Conservation (phyloP, 495 filamentous ascomycete genomes). For the Letharia lupina region DNA sequence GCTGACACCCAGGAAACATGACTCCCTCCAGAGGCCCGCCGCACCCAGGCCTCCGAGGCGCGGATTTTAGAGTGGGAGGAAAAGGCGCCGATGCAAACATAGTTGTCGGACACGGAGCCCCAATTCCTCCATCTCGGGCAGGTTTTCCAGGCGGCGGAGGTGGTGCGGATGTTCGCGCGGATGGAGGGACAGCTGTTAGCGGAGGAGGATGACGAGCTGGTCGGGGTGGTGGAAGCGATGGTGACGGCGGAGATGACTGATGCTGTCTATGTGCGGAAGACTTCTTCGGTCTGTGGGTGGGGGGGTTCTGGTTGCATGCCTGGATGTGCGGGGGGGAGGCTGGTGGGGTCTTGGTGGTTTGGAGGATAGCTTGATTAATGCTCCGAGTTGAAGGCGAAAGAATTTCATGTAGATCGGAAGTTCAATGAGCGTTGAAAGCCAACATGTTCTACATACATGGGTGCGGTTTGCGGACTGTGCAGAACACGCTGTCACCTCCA, state of each 20-base stretch:
- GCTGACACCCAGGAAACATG: too few relatives aligned
- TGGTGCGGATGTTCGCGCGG: too few relatives aligned
- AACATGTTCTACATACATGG: neutral
- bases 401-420: too few relatives aligned
- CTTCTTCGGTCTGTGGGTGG: neutral
- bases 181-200: too few relatives aligned
- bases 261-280: neutral
- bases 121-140: neutral
- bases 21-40: too few relatives aligned
- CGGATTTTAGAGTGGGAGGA: too few relatives aligned
- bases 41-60: too few relatives aligned
- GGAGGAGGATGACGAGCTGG: too few relatives aligned
- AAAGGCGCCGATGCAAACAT: too few relatives aligned
- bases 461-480: neutral
- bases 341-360: neutral
- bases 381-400: neutral
- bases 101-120: neutral
- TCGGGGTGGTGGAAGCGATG: too few relatives aligned
- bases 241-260: neutral
- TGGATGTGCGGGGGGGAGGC: neutral
- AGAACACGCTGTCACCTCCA: too few relatives aligned
- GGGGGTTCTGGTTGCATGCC: neutral
- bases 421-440: neutral
- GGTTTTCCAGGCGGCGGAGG: too few relatives aligned
- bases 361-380: neutral